Evolutionary conservation across 2,329 filamentous ascomycete species (phyloP).

Genomic region (Emergomyces pasteurianus): DNA sequence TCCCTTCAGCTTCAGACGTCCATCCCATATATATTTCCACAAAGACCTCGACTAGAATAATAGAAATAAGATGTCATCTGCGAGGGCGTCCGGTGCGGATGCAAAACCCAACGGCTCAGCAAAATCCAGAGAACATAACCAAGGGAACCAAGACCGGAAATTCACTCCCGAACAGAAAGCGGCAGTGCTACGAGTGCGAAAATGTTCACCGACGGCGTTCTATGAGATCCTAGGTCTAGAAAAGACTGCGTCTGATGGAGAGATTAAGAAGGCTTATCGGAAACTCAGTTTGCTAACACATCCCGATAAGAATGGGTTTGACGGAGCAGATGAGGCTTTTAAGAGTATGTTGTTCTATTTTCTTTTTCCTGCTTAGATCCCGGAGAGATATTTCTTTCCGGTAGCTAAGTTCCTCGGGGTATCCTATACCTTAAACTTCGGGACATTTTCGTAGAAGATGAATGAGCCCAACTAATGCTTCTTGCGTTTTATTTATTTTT

Average conservation of each 20-base stretch:
- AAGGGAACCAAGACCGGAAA: conserved; percentile 42
- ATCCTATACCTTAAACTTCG: not conserved
- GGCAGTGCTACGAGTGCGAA: conserved; percentile 77
- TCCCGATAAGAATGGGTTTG: conserved; percentile 96
- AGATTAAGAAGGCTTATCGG: conserved; percentile 96
- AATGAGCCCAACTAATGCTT: conserved; percentile 1
- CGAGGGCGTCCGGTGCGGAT: conserved; percentile 36
- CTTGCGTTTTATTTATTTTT: not conserved
- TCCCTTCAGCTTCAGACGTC: not conserved
- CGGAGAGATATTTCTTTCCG: not conserved
- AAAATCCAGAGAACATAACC: conserved; percentile 36
- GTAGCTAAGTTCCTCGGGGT: not conserved
- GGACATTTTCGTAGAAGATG: not conserved
- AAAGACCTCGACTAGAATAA: not conserved
- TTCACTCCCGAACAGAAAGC: conserved; percentile 86
- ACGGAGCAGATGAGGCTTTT: conserved; percentile 92
- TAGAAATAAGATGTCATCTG: conserved; percentile 26
- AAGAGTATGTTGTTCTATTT: conserved; percentile 53
- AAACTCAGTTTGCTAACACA: conserved; percentile 91
- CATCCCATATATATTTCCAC: not conserved
- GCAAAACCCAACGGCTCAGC: conserved; percentile 29
- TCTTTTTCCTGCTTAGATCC: not conserved
- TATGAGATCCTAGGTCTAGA: conserved; percentile 85
- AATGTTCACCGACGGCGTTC: conserved; percentile 74
- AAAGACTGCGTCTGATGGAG: conserved; percentile 56